Conservation (phyloP, 192 early-diverging fungal genomes). For the Dispira simplex region DNA sequence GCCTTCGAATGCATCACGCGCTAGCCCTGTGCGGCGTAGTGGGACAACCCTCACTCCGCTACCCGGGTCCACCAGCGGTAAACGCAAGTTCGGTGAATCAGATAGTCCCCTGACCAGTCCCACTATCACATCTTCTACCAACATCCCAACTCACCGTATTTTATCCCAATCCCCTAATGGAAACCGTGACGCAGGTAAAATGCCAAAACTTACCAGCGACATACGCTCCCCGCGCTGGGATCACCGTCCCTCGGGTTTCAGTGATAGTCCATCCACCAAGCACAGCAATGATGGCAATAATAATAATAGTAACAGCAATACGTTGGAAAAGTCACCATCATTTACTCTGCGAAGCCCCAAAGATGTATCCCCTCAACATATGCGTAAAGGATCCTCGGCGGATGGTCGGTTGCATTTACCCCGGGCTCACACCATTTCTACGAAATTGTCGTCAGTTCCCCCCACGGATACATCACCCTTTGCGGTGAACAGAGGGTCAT, state of each 20-base stretch:
- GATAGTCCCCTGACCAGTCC: background rate
- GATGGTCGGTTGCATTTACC: conserved; percentile 3
- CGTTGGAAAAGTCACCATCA: no score
- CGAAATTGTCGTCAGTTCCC: background rate
- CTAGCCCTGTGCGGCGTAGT: no score
- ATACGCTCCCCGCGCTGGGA: background rate
- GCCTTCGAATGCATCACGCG: no score
- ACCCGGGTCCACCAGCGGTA: background rate
- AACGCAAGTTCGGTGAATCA: background rate
- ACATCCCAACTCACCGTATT: background rate
- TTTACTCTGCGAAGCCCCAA: background rate
- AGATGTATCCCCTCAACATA: background rate
- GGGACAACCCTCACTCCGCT: background rate
- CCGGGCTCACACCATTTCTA: conserved; percentile 6
- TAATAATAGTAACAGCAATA: no score
- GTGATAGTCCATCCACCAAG: no score
- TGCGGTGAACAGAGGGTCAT: no score
- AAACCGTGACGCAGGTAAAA: background rate
- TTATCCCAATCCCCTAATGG: background rate
- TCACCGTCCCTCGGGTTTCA: no score
- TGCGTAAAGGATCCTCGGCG: conserved; percentile 4
- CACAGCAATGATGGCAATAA: no score
- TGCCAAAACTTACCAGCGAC: background rate
- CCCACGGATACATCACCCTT: no score
- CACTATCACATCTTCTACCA: background rate